phyloP scores from a whole-genome alignment of 768 basidiomycete genomes.

The Leccinum fibrillosum region DNA sequence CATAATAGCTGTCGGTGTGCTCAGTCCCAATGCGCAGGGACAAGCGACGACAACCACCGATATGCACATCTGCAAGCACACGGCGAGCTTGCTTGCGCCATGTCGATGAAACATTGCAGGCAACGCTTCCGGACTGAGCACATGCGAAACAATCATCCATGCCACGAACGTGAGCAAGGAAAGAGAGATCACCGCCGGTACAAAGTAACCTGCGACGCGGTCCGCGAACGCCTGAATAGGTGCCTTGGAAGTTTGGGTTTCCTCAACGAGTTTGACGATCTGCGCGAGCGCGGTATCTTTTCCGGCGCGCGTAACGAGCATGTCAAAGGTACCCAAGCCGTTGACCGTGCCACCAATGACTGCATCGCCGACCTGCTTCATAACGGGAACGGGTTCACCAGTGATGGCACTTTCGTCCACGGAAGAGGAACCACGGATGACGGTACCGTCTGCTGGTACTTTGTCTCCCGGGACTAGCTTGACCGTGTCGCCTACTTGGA shows the following conservation, averaged over 20 bases:
- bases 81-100: slow-evolving; percentile 81
- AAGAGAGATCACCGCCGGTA: slow-evolving; percentile 85
- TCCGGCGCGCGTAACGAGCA: slow-evolving; percentile 92
- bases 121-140: slow-evolving; percentile 54
- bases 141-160: slow-evolving; percentile 75
- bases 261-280: slow-evolving; percentile 95
- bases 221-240: slow-evolving; percentile 98
- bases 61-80: slow-evolving; percentile 96
- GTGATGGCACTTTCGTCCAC: slow-evolving; percentile 97
- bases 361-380: slow-evolving; percentile 77
- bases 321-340: slow-evolving; percentile 94
- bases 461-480: slow-evolving; percentile 97
- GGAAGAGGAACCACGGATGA: slow-evolving; percentile 79
- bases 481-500: slow-evolving; percentile 90
- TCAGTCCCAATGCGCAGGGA: slow-evolving; percentile 93
- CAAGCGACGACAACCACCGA: slow-evolving; percentile 98
- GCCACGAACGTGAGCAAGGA: slow-evolving; percentile 74
- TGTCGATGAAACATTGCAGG: slow-evolving; percentile 84
- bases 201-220: slow-evolving; percentile 90
- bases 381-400: slow-evolving; percentile 86
- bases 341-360: slow-evolving; percentile 99
- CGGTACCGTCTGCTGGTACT: slow-evolving; percentile 92
- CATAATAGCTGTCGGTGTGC: slow-evolving; percentile 98
- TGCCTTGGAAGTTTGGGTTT: slow-evolving; percentile 96
- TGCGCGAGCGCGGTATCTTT: slow-evolving; percentile 95